Conservation (phyloP, 768 basidiomycete genomes). For the Hysterangium stoloniferum region DNA sequence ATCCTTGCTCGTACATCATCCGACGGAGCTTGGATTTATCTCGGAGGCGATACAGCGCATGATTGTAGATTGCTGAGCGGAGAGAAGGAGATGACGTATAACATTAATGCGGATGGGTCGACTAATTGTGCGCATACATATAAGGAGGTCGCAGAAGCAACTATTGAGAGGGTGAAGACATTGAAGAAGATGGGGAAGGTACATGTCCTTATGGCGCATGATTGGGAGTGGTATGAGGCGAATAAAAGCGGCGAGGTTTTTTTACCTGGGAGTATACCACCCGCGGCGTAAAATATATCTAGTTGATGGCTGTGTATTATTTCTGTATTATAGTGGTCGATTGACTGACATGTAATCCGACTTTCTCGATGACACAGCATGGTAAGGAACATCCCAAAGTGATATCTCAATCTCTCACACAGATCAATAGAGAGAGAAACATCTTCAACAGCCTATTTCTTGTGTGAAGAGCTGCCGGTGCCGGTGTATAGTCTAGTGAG, state of each 20-base stretch:
- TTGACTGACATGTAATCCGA: too few species aligned
- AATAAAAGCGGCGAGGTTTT: conserved; percentile 38
- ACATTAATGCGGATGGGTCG: conserved; percentile 16
- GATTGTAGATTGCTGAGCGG: conserved; percentile 44
- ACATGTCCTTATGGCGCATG: conserved; percentile 45
- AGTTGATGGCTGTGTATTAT: too few species aligned
- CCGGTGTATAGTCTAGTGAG: too few species aligned
- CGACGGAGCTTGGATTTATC: conserved; percentile 46
- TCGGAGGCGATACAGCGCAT: conserved; percentile 51
- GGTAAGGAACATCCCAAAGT: too few species aligned
- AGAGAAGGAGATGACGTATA: conserved; percentile 30
- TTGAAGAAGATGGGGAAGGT: conserved; percentile 33
- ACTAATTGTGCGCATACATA: conserved; percentile 39
- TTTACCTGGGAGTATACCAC: conserved; percentile 19
- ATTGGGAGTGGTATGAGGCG: conserved; percentile 41
- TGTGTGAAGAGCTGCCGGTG: too few species aligned
- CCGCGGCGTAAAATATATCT: too few species aligned
- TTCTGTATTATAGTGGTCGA: too few species aligned
- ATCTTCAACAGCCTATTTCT: too few species aligned
- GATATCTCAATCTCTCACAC: too few species aligned
- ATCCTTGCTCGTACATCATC: conserved; percentile 45
- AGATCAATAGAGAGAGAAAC: too few species aligned
- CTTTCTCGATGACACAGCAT: too few species aligned
- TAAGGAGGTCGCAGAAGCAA: conserved; percentile 34
- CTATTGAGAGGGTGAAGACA: conserved; percentile 33